A percentile compares a stretch with the other conserved stretches of the same genome.
These are phyloP conservation scores for Moniliella sp. DNA, from an alignment of 1,284 basidiomycete genomes.

Conservation along the genomic window DNA sequence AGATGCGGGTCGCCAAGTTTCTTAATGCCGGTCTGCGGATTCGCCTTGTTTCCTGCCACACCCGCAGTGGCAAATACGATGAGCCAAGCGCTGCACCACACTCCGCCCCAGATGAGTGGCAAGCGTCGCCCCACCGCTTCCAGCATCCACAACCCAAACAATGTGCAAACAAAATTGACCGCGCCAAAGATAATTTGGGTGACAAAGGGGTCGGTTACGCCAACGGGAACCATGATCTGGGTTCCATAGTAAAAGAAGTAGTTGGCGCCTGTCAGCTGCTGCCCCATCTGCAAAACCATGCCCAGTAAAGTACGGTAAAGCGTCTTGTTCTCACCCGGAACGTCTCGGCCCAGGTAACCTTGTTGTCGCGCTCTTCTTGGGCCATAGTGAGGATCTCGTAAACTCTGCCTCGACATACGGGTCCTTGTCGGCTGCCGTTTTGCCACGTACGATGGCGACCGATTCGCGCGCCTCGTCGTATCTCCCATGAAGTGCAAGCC, in stretches of 20 bases:
- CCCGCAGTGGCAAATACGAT: slow-evolving; percentile 25
- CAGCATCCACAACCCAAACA: slow-evolving; percentile 23
- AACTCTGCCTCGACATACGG: background rate
- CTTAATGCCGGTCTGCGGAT: slow-evolving; percentile 29
- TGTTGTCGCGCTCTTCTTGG: slow-evolving; percentile 43
- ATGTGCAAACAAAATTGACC: slow-evolving; percentile 33
- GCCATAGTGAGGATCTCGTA: slow-evolving; percentile 34
- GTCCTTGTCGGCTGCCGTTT: background rate
- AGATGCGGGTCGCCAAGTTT: no score
- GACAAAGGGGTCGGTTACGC: background rate
- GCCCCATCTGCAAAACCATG: slow-evolving; percentile 47
- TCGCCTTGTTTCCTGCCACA: slow-evolving; percentile 34
- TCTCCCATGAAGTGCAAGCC: slow-evolving; percentile 45
- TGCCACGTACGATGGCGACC: slow-evolving; percentile 40
- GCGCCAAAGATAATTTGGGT: slow-evolving; percentile 29
- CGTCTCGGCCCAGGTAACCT: slow-evolving; percentile 43
- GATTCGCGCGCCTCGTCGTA: slow-evolving; percentile 44
- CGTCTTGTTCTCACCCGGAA: slow-evolving; percentile 46
- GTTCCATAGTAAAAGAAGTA: slow-evolving; percentile 50
- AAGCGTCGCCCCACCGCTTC: slow-evolving; percentile 37
- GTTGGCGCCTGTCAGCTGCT: slow-evolving; percentile 51
- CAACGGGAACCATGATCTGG: background rate
- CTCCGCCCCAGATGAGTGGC: slow-evolving; percentile 34
- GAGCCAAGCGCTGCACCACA: slow-evolving; percentile 36
- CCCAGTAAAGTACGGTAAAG: slow-evolving; percentile 56